These are phyloP conservation scores for Incumbomyces delicatus DNA, from an alignment of 2,329 filamentous ascomycete species.

Conservation along the genomic window DNA sequence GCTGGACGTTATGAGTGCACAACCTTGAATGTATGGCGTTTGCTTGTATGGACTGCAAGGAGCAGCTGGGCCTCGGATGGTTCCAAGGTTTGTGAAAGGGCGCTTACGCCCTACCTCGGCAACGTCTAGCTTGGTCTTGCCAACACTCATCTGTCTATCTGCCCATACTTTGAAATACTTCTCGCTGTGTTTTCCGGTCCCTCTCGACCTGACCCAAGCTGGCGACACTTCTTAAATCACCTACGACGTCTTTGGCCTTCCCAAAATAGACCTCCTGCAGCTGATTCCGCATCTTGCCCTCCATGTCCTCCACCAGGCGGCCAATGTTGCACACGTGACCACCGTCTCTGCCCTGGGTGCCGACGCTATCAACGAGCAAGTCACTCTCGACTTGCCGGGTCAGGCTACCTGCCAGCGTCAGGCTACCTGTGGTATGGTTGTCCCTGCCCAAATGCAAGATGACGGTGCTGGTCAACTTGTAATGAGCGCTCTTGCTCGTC, in stretches of 20 bases:
- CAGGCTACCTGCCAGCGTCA: conserved; percentile 96
- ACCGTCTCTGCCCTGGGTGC: conserved; percentile 52
- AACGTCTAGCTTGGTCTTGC: too few species aligned
- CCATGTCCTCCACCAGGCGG: conserved; percentile 94
- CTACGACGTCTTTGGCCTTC: conserved; percentile 97
- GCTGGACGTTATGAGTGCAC: too few species aligned
- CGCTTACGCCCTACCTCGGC: too few species aligned
- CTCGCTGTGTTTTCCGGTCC: conserved; percentile 17
- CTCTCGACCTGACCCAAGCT: conserved; percentile 17
- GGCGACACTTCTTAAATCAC: conserved; percentile 68
- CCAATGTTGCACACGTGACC: conserved; percentile 95
- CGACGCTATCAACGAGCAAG: conserved; percentile 58
- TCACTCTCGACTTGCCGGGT: conserved; percentile 92
- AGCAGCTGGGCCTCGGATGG: too few species aligned
- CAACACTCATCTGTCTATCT: conserved; percentile 8
- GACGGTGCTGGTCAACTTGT: conserved; percentile 95
- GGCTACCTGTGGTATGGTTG: conserved; percentile 60
- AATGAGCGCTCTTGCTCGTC: conserved; percentile 68
- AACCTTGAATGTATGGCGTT: too few species aligned
- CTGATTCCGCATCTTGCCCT: conserved; percentile 97
- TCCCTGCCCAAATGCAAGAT: conserved; percentile 64
- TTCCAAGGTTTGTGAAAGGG: too few species aligned
- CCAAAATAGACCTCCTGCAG: conserved; percentile 98
- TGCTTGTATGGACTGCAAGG: too few species aligned
- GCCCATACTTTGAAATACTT: conserved; percentile 20